Evolutionary conservation across 805 yeast species (phyloP).

Genomic region (Zygoascus tannicola): DNA sequence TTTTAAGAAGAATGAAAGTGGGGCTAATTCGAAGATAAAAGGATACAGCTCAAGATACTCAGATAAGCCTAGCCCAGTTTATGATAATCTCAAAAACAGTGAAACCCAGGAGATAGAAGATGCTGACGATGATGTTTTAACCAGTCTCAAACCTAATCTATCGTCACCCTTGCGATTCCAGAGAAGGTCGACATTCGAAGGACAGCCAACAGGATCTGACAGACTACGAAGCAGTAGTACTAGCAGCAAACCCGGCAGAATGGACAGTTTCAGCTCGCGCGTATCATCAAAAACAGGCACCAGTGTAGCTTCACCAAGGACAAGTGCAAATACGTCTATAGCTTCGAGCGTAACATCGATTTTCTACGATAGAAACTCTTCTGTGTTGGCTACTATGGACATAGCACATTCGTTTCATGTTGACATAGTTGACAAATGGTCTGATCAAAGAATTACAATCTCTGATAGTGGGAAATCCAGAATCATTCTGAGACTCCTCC

Average conservation of each 20-base stretch:
- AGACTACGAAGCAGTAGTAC: neutral
- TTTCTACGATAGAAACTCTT: too few species aligned
- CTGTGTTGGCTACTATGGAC: too few species aligned
- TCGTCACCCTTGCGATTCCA: neutral
- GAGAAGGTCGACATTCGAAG: neutral
- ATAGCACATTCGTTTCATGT: neutral
- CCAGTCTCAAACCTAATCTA: slow-evolving; percentile 14
- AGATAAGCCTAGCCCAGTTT: neutral
- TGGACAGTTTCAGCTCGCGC: neutral
- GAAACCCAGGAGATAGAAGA: slow-evolving; percentile 7
- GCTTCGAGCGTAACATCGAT: too few species aligned
- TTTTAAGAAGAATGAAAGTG: too few species aligned
- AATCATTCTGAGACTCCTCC: slow-evolving; percentile 37
- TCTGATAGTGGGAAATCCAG: slow-evolving; percentile 20
- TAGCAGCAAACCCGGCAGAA: neutral
- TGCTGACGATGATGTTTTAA: slow-evolving; percentile 18
- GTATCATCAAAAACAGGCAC: neutral
- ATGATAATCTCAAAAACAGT: neutral
- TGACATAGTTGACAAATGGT: slow-evolving; percentile 7
- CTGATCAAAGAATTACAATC: slow-evolving; percentile 3
- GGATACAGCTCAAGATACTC: neutral
- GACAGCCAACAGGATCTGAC: neutral
- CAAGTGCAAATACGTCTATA: neutral
- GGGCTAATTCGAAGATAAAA: too few species aligned
- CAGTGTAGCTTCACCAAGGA: neutral